phyloP scores from a whole-genome alignment of 805 yeast species.

The Teunomyces lycoperdinae region DNA sequence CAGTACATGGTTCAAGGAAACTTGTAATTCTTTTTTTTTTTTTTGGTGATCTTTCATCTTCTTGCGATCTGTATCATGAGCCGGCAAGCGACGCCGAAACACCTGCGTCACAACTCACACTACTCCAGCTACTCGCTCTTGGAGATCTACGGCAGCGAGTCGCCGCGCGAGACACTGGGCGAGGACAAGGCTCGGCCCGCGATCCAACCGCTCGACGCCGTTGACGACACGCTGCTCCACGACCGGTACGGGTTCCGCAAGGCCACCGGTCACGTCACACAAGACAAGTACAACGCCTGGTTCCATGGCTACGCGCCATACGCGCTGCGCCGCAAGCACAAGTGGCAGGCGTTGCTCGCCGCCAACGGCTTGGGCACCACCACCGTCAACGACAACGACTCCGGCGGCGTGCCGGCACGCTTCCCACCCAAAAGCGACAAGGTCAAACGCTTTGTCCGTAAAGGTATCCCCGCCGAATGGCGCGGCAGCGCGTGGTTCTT shows the following conservation, averaged over 20 bases:
- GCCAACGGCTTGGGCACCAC: constrained; percentile 60
- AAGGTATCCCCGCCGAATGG: constrained; percentile 97
- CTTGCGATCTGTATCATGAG: background rate
- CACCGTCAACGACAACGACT: no score
- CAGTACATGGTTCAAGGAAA: constrained; percentile 26
- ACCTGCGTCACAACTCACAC: constrained; percentile 29
- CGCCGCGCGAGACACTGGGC: constrained; percentile 8
- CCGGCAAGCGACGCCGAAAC: constrained; percentile 15
- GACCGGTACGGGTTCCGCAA: constrained; percentile 91
- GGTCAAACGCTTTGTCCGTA: constrained; percentile 75
- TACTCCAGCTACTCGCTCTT: constrained; percentile 38
- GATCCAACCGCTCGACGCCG: background rate
- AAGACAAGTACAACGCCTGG: constrained; percentile 69
- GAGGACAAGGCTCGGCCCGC: background rate
- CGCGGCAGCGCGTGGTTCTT: constrained; percentile 96
- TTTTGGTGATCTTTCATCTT: background rate
- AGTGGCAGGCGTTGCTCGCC: constrained; percentile 70
- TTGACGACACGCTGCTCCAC: constrained; percentile 5
- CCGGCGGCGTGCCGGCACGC: constrained; percentile 44
- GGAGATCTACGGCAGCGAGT: constrained; percentile 32
- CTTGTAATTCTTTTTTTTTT: background rate
- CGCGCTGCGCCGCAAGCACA: constrained; percentile 60
- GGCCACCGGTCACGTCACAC: constrained; percentile 47
- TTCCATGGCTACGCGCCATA: constrained; percentile 65
- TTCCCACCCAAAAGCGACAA: constrained; percentile 80